Percentiles rank a stretch among this genome's conserved stretches.
These are phyloP conservation scores for Neurospora tetrasperma DNA, from an alignment of 495 filamentous ascomycete genomes.

Conservation along the genomic window DNA sequence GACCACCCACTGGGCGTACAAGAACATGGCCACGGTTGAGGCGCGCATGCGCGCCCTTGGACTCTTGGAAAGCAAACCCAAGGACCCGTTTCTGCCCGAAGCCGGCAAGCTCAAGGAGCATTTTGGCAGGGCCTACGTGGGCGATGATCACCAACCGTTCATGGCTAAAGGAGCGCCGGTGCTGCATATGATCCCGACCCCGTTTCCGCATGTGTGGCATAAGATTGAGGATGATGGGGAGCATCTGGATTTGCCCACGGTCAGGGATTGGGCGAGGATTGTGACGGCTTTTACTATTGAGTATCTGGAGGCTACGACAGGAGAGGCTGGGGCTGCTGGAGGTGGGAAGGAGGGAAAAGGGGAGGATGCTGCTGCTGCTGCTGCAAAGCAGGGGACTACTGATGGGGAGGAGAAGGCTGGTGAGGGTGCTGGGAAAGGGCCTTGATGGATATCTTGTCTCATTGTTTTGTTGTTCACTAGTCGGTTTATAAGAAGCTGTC, in stretches of 20 bases:
- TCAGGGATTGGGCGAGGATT: constrained; percentile 76
- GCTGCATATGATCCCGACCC: constrained; percentile 70
- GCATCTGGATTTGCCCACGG: constrained; percentile 66
- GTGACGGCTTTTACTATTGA: constrained; percentile 71
- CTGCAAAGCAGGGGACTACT: background rate
- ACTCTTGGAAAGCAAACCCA: constrained; percentile 25
- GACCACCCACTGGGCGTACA: constrained; percentile 86
- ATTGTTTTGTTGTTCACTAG: background rate
- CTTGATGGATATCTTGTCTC: background rate
- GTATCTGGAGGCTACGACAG: constrained; percentile 53
- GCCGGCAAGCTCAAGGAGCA: constrained; percentile 39
- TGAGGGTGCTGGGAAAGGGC: background rate
- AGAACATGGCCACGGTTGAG: constrained; percentile 58
- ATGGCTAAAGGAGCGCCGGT: constrained; percentile 67
- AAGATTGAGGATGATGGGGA: constrained; percentile 67
- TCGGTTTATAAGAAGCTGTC: background rate
- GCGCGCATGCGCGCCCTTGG: constrained; percentile 47
- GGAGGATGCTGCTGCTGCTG: background rate
- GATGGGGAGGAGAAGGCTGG: background rate
- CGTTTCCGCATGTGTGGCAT: constrained; percentile 80
- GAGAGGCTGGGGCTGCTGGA: background rate
- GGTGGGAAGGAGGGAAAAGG: background rate
- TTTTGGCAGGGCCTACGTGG: constrained; percentile 35
- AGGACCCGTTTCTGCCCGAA: constrained; percentile 38
- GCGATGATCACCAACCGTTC: constrained; percentile 84